These are phyloP conservation scores for Nelumbo lutea DNA, from an alignment of 164 flowering plant genomes.

Conservation along the genomic window DNA sequence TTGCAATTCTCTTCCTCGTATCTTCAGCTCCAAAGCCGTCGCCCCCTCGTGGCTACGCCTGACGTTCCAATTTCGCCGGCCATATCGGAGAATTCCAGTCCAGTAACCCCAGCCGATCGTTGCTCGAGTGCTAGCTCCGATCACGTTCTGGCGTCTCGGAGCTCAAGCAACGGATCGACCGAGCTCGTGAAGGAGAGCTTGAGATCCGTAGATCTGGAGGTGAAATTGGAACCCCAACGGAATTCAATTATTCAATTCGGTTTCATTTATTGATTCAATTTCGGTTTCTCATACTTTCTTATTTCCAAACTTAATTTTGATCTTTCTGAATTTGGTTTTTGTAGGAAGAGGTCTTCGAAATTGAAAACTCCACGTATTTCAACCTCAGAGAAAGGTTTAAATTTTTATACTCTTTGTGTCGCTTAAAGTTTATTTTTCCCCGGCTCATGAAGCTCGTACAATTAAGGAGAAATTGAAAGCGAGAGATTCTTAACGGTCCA, in stretches of 20 bases:
- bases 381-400: conserved; percentile 32
- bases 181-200: conserved; percentile 19
- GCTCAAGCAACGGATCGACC: conserved; percentile 28
- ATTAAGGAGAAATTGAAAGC: background rate
- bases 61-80: conserved; percentile 10
- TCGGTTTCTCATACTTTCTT: conserved; percentile 9
- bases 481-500: background rate
- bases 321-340: background rate
- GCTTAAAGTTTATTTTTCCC: too few relatives aligned
- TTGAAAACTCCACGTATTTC: conserved; percentile 26
- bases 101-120: background rate
- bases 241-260: conserved; percentile 1
- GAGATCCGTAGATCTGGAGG: conserved; percentile 45
- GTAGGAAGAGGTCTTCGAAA: conserved; percentile 38
- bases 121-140: conserved; percentile 18
- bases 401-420: background rate
- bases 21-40: conserved; percentile 6
- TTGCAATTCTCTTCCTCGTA: conserved; percentile 6
- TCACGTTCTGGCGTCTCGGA: conserved; percentile 16
- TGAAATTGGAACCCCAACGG: conserved; percentile 19
- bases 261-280: background rate
- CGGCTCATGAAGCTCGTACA: background rate
- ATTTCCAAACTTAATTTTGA: conserved; percentile 1
- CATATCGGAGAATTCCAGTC: conserved; percentile 9
- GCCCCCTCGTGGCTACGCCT: background rate